Evolutionary conservation across 768 basidiomycete species (phyloP).

Genomic region (Rhodocollybia butyracea): DNA sequence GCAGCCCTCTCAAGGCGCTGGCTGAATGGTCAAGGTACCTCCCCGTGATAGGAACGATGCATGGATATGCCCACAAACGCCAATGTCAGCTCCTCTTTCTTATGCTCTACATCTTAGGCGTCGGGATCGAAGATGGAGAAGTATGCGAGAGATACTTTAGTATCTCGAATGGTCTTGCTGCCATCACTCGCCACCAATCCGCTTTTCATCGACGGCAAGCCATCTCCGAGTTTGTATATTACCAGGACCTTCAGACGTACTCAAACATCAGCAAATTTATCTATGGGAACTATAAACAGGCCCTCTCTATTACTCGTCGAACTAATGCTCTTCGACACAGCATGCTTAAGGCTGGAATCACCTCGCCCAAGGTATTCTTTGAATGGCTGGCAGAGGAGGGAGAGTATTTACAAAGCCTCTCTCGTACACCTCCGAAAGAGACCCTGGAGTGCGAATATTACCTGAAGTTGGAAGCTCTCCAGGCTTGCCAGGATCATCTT

Average conservation of each 20-base stretch:
- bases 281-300: not conserved
- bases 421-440: not conserved
- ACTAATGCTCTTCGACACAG: not conserved
- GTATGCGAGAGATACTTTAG: not conserved
- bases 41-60: not conserved
- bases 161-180: not conserved
- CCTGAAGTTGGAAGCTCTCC: not conserved
- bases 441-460: not conserved
- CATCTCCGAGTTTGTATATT: not conserved
- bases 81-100: not conserved
- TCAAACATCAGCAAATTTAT: not conserved
- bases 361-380: not conserved
- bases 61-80: not conserved
- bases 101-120: not conserved
- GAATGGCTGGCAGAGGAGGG: not conserved
- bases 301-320: not conserved
- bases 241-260: not conserved
- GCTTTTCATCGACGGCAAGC: not conserved
- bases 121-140: not conserved
- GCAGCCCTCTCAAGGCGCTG: slow-evolving; percentile 11
- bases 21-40: not conserved
- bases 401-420: not conserved
- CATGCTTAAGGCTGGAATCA: not conserved
- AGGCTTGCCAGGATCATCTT: not conserved
- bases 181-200: not conserved